Base-by-base conservation (phyloP, 495 filamentous ascomycete genomes). In the Hyaloscypha finlandica region DNA sequence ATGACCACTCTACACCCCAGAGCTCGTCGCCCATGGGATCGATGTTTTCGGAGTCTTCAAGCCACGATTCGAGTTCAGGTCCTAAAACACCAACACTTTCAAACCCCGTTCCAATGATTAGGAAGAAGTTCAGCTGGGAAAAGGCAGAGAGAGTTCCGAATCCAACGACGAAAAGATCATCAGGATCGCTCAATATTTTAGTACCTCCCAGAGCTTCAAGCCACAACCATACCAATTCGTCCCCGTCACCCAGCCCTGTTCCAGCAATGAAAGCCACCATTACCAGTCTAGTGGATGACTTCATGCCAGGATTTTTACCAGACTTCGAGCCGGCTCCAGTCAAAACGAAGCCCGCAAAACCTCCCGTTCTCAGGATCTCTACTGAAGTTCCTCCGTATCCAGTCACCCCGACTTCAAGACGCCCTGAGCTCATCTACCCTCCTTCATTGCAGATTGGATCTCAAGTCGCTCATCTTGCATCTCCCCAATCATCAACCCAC, bases 221-320 rank as follows among this genome's bases (percentile, higher is more conserved):
- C 25, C 20, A 56, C 58, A 61, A 61, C 33, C 33, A 2, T 9
- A 56, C 42, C 0, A 12, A 56, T 2, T 31, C 63, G 3, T 19
- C 54, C n/a, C 53, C 31, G 39, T 65, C 20, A 9, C 63, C 33
- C 35, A 37, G 33, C 29, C 53, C 53, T 31, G 8, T 6, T 22
- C n/a, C 32, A 20, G 9, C 33, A 45, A 58, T 65, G 63, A 48
- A 58, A 30, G 63, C 63, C 12, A 65, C 53, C 3, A 65, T 65
- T 54, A 65, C 63, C 14, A 48, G 31, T 14, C 25, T 63, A 31
- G 35, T 59, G 5, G 48, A 53, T 19, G 63, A 65, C 37, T 58
- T 58, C 29, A 65, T 65, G 63, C 63, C 54, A 59, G 63, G 22
- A 31, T 65, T 42, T n/a, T 37, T 65, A n/a, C 63, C 63, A 14